Base-by-base conservation (phyloP, 1,284 basidiomycete genomes). In the Fomitiporia mediterranea region DNA sequence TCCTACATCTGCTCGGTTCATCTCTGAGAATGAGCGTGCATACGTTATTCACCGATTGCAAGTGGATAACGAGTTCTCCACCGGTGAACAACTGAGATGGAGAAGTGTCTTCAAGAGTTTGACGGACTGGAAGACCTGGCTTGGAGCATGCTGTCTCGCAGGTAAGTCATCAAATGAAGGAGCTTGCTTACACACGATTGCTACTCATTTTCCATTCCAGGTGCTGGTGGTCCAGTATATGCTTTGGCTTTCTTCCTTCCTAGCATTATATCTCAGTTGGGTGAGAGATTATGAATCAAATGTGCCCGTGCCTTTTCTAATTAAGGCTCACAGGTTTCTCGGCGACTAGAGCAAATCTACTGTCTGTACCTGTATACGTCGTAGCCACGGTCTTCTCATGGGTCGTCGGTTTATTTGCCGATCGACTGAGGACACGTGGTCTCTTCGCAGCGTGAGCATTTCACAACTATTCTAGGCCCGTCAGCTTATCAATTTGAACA, bases 1-100 rank as follows among this genome's bases (percentile, higher is more conserved):
- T 72, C 89, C 88, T 3, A 84, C 88, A 64, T 84, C 81, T 0
- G 89, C 89, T 42, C 86, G 78, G 62, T 90, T 89, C 72, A 75
- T 92, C n/a, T 78, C 75, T 27, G 82, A 86, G 60, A 74, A 70
- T 2, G 89, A 92, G 70, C 74, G 86, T 25, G 83, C 80, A 3
- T 75, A 84, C 23, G 76, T 90, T 46, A 75, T 90, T 56, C 74
- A 80, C 17, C 74, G 86, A 17, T 72, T 90, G 38, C 84, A 88
- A 67, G 68, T 69, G 13, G 86, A 89, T 65, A 77, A 81, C 63
- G 85, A 85, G 65, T 84, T 82, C 67, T 84, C 83, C 64, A 86
- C 85, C 3, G 86, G 86, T 21, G 86, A 90, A 68, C 70, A 67
- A 39, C 74, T 89, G 58, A 74, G 67, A 56, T 74, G 76, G 78